Evolutionary conservation across 129 eudicot species (phyloP), one percentile per base, ranked within the genome.

Genomic region (Lonicera japonica): DNA sequence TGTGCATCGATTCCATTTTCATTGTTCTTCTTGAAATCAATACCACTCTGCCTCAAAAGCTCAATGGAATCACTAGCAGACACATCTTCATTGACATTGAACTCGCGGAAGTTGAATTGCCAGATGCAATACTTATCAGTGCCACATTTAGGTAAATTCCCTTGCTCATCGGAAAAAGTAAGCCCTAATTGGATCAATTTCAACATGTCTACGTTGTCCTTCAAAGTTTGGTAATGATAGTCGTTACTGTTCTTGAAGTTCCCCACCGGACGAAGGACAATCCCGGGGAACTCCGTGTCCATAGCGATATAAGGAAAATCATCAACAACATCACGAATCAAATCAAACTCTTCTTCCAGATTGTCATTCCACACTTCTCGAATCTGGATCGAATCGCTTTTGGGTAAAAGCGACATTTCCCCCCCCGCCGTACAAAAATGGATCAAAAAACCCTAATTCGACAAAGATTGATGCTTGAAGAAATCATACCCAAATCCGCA

Each of bases 221-320:
- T 89, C 11, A 89, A 64, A 0, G 95, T 85, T 61, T 83, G 87
- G 77, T 82, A 86, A 76, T 89, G 95, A 73, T 60, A 86, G 39
- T 89, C 97, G 21, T 68, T 79, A 48, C 69, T 75, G 66, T 73
- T 82, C 70, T 80, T 83, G 77, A 89, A 86, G 76, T 78, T 77
- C 13, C 97, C 97, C 0, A 89, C 84, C 0, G 86, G 95, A 7
- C 97, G 85, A 20, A 82, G 74, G 73, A 89, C 97, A 43, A 86
- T 72, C 14, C 97, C 95, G 0, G 97, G 97, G 63, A 89, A 89
- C 69, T 89, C 97, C 3, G 97, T 89, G 41, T 89, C 96, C 95
- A 89, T 89, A 0, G 96, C 96, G 17, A 89, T 50, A 62, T 80
- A 89, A 0, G 97, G 91, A 54, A 70, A 86, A 0, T 69, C 73